phyloP scores from a whole-genome alignment of 306 rosid species.

The Rosa persica region DNA sequence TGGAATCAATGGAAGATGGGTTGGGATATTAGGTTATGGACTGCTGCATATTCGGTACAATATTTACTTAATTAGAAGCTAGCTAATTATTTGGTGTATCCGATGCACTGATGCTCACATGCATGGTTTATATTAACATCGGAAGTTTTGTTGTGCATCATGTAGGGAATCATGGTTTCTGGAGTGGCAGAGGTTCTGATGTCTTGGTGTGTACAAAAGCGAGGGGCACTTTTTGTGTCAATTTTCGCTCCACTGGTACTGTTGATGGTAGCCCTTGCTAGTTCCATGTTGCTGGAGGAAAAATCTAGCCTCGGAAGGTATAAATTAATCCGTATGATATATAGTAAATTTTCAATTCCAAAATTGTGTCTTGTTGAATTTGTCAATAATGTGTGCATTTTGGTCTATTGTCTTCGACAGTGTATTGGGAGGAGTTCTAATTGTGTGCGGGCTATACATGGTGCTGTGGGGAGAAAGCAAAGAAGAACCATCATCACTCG shows the following conservation, averaged over 20 bases:
- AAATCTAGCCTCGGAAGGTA: not conserved
- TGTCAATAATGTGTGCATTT: not conserved
- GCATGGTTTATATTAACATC: not conserved
- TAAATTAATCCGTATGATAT: not conserved
- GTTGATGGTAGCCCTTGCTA: not conserved
- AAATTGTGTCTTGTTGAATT: not conserved
- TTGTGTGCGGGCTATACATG: not conserved
- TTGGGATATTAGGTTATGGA: not conserved
- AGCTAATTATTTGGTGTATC: not conserved
- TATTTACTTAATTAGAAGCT: not conserved
- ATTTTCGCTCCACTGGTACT: not conserved
- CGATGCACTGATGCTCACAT: too few relatives aligned
- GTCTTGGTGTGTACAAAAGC: constrained; percentile 1
- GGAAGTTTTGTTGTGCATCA: not conserved
- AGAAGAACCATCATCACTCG: not conserved
- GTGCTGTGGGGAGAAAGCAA: not conserved
- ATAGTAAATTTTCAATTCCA: not conserved
- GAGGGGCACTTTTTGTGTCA: not conserved
- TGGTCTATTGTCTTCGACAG: not conserved
- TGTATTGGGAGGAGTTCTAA: not conserved
- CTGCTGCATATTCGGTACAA: not conserved
- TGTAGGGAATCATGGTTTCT: not conserved
- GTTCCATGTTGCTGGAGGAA: not conserved
- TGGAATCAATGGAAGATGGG: constrained; percentile 3
- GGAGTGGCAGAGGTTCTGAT: not conserved